Evolutionary conservation across 768 basidiomycete genomes (phyloP).

Genomic region (Tylopilus sp.): DNA sequence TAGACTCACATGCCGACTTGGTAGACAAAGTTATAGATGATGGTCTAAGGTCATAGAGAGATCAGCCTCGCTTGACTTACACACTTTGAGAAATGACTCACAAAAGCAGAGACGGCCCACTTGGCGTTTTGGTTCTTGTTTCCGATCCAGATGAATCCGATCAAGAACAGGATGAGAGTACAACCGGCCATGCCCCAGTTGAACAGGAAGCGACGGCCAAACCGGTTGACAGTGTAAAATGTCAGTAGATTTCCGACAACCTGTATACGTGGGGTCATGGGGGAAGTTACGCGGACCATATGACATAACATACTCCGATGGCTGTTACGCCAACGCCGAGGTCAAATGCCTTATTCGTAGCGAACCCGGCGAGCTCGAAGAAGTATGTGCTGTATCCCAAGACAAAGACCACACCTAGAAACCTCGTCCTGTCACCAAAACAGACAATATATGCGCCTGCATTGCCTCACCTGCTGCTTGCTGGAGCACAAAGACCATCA

Average conservation of each 20-base stretch:
- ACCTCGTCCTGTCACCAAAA: neutral
- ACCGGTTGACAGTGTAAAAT: slow-evolving; percentile 24
- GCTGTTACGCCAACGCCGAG: slow-evolving; percentile 29
- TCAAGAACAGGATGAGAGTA: slow-evolving; percentile 22
- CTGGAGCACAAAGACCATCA: slow-evolving; percentile 32
- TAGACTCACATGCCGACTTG: slow-evolving; percentile 25
- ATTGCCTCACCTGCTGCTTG: slow-evolving; percentile 19
- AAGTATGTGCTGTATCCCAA: slow-evolving; percentile 33
- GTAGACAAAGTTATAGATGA: slow-evolving; percentile 31
- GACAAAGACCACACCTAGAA: slow-evolving; percentile 25
- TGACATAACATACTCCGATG: slow-evolving; percentile 17
- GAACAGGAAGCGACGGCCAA: slow-evolving; percentile 25
- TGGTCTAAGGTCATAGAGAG: slow-evolving; percentile 11
- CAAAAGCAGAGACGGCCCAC: slow-evolving; percentile 23
- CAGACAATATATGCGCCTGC: neutral
- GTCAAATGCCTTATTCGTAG: slow-evolving; percentile 27
- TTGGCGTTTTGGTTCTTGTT: slow-evolving; percentile 11
- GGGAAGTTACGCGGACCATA: neutral
- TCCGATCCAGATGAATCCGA: slow-evolving; percentile 28
- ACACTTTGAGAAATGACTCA: slow-evolving; percentile 3
- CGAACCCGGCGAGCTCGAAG: slow-evolving; percentile 36
- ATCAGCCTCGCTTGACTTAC: neutral
- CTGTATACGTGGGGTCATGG: slow-evolving; percentile 2
- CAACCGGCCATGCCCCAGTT: slow-evolving; percentile 27
- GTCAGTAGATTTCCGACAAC: slow-evolving; percentile 26